Conservation (phyloP, 805 yeast genomes). For the Monosporozyma aquatica region DNA sequence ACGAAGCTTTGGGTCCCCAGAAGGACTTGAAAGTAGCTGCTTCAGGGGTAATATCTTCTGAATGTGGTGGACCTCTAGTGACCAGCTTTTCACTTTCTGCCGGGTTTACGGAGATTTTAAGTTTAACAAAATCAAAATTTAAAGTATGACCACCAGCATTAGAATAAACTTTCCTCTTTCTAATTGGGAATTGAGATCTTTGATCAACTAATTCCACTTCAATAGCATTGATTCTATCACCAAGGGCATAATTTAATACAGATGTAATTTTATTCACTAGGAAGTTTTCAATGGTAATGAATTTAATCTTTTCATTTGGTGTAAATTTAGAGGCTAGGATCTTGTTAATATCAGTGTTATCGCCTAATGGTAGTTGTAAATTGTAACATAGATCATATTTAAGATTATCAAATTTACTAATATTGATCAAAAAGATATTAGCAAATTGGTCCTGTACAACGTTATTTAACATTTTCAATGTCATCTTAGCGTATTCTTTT, state of each 20-base stretch:
- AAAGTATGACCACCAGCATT: constrained; percentile 17
- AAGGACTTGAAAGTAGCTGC: constrained; percentile 65
- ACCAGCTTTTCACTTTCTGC: constrained; percentile 71
- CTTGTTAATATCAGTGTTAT: constrained; percentile 21
- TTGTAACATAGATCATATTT: constrained; percentile 53
- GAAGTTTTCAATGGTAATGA: constrained; percentile 59
- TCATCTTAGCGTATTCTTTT: constrained; percentile 56
- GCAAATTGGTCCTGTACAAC: constrained; percentile 78
- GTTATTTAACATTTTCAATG: constrained; percentile 63
- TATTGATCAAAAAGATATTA: constrained; percentile 58
- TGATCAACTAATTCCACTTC: constrained; percentile 30
- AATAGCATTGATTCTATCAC: constrained; percentile 34
- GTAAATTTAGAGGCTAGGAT: constrained; percentile 43
- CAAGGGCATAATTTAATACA: constrained; percentile 49
- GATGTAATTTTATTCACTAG: constrained; percentile 52
- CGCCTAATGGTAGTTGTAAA: constrained; percentile 38
- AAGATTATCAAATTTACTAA: constrained; percentile 40
- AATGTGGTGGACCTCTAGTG: constrained; percentile 75
- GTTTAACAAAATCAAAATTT: constrained; percentile 31
- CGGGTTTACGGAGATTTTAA: constrained; percentile 65
- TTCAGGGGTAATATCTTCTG: constrained; percentile 42
- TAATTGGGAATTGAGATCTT: constrained; percentile 26
- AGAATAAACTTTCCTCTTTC: constrained; percentile 44
- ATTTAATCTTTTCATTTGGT: constrained; percentile 62
- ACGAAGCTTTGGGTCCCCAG: constrained; percentile 82